A percentile compares a stretch with the other conserved stretches of the same genome.
Evolutionary conservation across 2,329 filamentous ascomycete genomes (phyloP).

Genomic region (Phialophora verrucosa): DNA sequence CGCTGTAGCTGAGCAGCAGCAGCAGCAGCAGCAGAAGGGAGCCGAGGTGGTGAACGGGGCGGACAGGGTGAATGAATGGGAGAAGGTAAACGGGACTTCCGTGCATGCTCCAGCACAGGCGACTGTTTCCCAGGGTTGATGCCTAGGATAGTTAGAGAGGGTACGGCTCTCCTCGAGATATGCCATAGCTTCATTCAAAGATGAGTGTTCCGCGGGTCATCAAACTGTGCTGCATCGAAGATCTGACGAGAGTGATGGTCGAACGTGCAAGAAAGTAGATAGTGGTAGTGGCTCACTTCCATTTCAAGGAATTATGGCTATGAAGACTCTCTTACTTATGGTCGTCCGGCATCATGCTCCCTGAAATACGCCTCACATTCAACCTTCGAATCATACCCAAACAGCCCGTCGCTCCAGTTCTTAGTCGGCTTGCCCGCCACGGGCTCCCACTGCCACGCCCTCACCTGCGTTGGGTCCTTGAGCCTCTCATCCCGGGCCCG

Average conservation of each 20-base stretch:
- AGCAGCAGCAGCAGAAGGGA: neutral
- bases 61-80: neutral
- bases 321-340: neutral
- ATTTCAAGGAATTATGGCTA: neutral
- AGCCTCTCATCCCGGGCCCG: constrained; percentile 12
- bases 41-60: neutral
- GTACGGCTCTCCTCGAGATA: neutral
- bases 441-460: constrained; percentile 16
- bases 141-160: neutral
- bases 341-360: constrained; percentile 5
- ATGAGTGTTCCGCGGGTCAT: neutral
- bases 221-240: neutral
- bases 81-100: constrained; percentile 3
- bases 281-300: neutral
- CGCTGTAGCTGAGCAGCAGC: constrained; percentile 5
- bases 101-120: neutral
- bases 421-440: constrained; percentile 14
- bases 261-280: neutral
- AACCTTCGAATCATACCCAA: constrained; percentile 12
- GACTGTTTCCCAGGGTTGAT: neutral
- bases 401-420: constrained; percentile 14
- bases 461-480: constrained; percentile 11
- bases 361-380: constrained; percentile 15
- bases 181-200: neutral
- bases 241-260: neutral